These are phyloP conservation scores for Candolleomyces efflorescens DNA, from an alignment of 768 basidiomycete species.

Conservation along the genomic window DNA sequence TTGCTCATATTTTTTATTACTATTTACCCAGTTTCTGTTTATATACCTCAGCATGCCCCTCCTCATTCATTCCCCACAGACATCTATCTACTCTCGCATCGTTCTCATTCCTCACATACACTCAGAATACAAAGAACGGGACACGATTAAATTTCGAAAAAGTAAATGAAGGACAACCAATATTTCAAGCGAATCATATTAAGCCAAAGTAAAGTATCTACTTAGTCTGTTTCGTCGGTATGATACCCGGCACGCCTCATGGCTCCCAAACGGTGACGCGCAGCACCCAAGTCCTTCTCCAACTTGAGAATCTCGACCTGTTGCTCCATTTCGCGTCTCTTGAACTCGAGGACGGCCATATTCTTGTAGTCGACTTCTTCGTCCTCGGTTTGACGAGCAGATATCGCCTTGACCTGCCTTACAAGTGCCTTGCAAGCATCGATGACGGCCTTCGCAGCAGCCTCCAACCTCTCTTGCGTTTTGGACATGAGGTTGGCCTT, in stretches of 20 bases:
- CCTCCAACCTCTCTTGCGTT: constrained; percentile 93
- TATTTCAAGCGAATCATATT: not conserved
- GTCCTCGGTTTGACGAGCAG: constrained; percentile 73
- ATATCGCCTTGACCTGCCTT: constrained; percentile 92
- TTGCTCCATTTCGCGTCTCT: constrained; percentile 97
- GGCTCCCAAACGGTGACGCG: constrained; percentile 73
- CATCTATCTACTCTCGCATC: not conserved
- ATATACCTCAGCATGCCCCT: not conserved
- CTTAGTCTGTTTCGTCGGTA: constrained; percentile 73
- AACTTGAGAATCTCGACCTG: constrained; percentile 97
- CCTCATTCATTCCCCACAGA: not conserved
- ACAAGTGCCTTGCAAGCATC: constrained; percentile 97
- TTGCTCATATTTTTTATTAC: not conserved
- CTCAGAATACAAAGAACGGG: not conserved
- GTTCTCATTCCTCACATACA: not conserved
- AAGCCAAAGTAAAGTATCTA: not conserved
- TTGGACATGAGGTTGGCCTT: constrained; percentile 99
- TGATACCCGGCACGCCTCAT: constrained; percentile 91
- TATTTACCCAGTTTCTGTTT: not conserved
- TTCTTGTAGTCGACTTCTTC: constrained; percentile 87
- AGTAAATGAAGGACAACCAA: not conserved
- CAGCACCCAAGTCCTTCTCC: constrained; percentile 92
- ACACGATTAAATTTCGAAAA: not conserved
- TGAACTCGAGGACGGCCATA: constrained; percentile 95
- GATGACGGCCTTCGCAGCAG: constrained; percentile 96